Base-by-base conservation (phyloP, 345 rosid genomes). In the Triadica sebifera region DNA sequence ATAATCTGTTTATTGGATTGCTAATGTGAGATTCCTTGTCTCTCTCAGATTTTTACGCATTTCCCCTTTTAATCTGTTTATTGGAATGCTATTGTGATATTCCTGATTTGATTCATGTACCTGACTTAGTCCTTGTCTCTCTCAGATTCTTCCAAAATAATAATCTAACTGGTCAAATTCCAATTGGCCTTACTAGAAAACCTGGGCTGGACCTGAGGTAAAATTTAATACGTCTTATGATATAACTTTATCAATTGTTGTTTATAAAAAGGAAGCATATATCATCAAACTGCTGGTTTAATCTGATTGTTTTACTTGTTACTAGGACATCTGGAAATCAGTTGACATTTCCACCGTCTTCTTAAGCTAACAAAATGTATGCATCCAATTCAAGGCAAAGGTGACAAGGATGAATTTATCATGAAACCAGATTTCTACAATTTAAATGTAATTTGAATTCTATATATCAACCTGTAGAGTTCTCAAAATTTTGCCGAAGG, bases 81-180 rank as follows among this genome's bases (percentile, higher is more conserved):
- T 45, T 19, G 12, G 39, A 49, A 58, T 74, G 60, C 8, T 57
- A 3, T 63, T 65, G 53, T 63, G 68, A 10, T 22, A 74, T 22
- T 19, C 50, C 58, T 24, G 50, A 39, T 62, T 78, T 79, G 61
- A 58, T 68, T 67, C 39, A 69, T 64, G 37, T 25, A 68, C 64
- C 72, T 76, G 65, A 75, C 74, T 10, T 20, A n/a, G 22, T 74
- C 76, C 65, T 37, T 68, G 65, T 74, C 63, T 65, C 63, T 77
- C 76, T 58, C 87, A 95, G 99, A 73, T 91, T 84, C 82, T 79
- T 95, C 68, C 93, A 95, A 76, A 92, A 93, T 90, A 95, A 95
- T 77, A 90, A 90, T 77, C 85, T 95, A 76, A 89, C 93, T 1
- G 96, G 98, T 71, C 84, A 78, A 70, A 56, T 89, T 65, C 97